A percentile compares a stretch with the other conserved stretches of the same genome.
Evolutionary conservation across 257 asterid species (phyloP).

Genomic region (Phtheirospermum japonicum): DNA sequence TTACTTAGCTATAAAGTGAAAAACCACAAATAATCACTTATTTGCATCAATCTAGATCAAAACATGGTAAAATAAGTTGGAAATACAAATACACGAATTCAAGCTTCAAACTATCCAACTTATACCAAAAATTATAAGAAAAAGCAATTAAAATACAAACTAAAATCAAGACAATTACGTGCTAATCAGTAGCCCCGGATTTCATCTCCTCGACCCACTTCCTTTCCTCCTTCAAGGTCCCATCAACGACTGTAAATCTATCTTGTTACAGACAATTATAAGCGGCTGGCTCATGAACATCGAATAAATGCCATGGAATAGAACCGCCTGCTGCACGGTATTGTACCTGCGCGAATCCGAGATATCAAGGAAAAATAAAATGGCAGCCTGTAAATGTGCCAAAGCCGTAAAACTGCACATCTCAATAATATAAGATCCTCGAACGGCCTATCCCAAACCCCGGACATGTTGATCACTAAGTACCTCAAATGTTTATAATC

Average conservation of each 20-base stretch:
- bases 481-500: slow-evolving; percentile 86
- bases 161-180: too few relatives aligned
- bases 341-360: slow-evolving; percentile 96
- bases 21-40: too few relatives aligned
- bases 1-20: too few relatives aligned
- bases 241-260: slow-evolving; percentile 87
- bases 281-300: slow-evolving; percentile 91
- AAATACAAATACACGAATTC: too few relatives aligned
- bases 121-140: too few relatives aligned
- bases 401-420: slow-evolving; percentile 99
- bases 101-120: too few relatives aligned
- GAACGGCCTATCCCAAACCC: slow-evolving; percentile 90
- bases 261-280: slow-evolving; percentile 85
- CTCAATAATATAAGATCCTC: slow-evolving; percentile 94
- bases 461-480: slow-evolving; percentile 96
- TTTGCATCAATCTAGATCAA: too few relatives aligned
- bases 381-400: slow-evolving; percentile 94
- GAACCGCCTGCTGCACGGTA: slow-evolving; percentile 90
- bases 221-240: slow-evolving; percentile 76
- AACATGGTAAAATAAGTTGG: too few relatives aligned
- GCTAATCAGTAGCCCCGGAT: slow-evolving; percentile 82
- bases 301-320: slow-evolving; percentile 91
- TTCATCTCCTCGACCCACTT: slow-evolving; percentile 84
- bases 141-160: too few relatives aligned
- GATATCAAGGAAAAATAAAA: slow-evolving; percentile 82